Percentiles rank a stretch among this genome's conserved stretches.
phyloP scores from a whole-genome alignment of 2,329 filamentous ascomycete species.

The Balansia obtecta region DNA sequence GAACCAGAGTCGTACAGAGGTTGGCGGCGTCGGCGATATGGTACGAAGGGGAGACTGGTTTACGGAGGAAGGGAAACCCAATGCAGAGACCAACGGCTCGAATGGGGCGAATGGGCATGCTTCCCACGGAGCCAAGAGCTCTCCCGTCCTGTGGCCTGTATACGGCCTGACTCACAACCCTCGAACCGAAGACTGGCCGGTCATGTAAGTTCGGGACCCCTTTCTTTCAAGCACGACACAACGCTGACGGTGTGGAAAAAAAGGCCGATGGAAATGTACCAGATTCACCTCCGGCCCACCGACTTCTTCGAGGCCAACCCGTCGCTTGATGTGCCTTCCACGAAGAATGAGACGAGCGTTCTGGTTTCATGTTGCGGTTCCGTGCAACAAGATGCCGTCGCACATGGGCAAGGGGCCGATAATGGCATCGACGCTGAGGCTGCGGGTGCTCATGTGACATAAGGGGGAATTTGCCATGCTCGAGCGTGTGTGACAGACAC shows the following conservation, averaged over 20 bases:
- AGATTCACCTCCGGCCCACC: constrained; percentile 27
- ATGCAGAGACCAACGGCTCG: constrained; percentile 4
- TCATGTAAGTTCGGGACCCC: constrained; percentile 28
- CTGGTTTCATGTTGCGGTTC: constrained; percentile 21
- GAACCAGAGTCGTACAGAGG: constrained; percentile 32
- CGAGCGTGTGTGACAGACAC: background rate
- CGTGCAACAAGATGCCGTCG: constrained; percentile 18
- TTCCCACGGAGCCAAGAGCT: constrained; percentile 12
- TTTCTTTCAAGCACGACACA: background rate
- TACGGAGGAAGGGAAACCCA: constrained; percentile 15
- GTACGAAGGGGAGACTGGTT: constrained; percentile 34
- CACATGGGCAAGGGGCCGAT: constrained; percentile 19
- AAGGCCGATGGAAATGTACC: constrained; percentile 36
- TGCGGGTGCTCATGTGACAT: constrained; percentile 10
- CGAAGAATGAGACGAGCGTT: constrained; percentile 26
- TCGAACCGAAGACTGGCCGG: constrained; percentile 36
- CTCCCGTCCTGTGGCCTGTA: constrained; percentile 32
- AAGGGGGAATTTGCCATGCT: background rate
- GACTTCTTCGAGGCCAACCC: constrained; percentile 36
- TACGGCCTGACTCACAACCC: constrained; percentile 37
- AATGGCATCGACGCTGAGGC: constrained; percentile 10
- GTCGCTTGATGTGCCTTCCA: constrained; percentile 30
- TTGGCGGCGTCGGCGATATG: constrained; percentile 34
- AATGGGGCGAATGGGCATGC: constrained; percentile 3
- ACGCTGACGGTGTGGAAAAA: constrained; percentile 10